A percentile compares a stretch with the other conserved stretches of the same genome.
Conservation (phyloP, 1,284 basidiomycete species). For the Ceratorhiza oryzae-sativae region DNA sequence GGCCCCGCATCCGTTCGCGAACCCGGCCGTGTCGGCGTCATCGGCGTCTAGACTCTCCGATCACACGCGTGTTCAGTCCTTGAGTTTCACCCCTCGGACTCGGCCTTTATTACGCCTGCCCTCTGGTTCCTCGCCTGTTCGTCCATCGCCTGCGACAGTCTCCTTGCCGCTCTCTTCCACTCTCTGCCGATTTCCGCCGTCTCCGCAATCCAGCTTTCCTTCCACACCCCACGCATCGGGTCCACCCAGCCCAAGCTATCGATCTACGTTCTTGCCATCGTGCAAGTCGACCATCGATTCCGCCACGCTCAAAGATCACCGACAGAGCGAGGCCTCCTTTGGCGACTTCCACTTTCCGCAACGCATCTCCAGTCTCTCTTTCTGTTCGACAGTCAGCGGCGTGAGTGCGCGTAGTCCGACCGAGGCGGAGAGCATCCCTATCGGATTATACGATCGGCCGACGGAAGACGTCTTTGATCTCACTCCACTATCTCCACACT, state of each 20-base stretch:
- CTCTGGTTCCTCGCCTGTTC: slow-evolving; percentile 3
- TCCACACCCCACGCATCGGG: neutral
- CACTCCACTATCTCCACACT: slow-evolving; percentile 4
- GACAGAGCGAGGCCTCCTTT: neutral
- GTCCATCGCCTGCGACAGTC: neutral
- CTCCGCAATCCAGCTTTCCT: slow-evolving; percentile 6
- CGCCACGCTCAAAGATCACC: neutral
- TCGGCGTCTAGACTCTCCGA: slow-evolving; percentile 5
- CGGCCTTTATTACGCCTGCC: neutral
- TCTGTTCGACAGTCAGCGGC: slow-evolving; percentile 20
- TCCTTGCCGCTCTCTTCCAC: neutral
- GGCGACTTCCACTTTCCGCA: slow-evolving; percentile 21
- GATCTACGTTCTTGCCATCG: slow-evolving; percentile 29
- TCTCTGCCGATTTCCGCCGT: slow-evolving; percentile 14
- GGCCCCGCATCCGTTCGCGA: neutral
- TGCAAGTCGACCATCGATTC: slow-evolving; percentile 20
- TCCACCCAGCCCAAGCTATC: slow-evolving; percentile 2
- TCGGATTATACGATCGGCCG: slow-evolving; percentile 18
- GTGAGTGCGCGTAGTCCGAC: slow-evolving; percentile 7
- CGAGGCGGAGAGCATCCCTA: slow-evolving; percentile 32
- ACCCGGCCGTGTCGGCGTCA: slow-evolving; percentile 1
- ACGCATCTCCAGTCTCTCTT: slow-evolving; percentile 17
- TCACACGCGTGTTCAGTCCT: neutral
- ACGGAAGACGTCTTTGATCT: neutral
- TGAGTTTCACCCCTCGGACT: neutral